Evolutionary conservation across 2,329 filamentous ascomycete genomes (phyloP).

Genomic region (Pyricularia grisea): DNA sequence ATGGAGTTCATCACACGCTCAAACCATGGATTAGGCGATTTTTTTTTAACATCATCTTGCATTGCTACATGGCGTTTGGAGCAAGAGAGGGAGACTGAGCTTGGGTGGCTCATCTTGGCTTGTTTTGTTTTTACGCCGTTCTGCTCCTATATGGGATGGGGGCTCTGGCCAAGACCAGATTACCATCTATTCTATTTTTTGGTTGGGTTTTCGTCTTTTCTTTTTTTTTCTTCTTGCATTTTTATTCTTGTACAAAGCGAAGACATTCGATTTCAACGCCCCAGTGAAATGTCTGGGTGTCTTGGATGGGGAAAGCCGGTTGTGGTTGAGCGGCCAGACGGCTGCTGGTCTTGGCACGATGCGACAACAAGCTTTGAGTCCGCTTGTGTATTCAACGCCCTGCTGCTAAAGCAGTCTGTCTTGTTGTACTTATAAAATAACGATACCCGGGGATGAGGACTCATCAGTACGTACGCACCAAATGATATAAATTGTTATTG

Average conservation of each 20-base stretch:
- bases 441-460: not conserved
- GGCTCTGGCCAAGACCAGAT: not conserved
- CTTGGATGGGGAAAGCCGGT: not conserved
- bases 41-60: not conserved
- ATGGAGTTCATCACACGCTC: not conserved
- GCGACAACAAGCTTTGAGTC: not conserved
- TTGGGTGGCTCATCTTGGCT: not conserved
- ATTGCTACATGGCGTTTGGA: constrained; percentile 2
- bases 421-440: not conserved
- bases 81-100: not conserved
- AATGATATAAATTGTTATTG: not conserved
- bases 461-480: not conserved
- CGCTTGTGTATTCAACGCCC: not conserved
- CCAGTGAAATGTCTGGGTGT: not conserved
- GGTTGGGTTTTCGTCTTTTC: no score
- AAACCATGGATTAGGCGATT: not conserved
- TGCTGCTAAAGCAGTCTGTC: not conserved
- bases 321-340: not conserved
- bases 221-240: not conserved
- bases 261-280: not conserved
- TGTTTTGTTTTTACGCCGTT: not conserved
- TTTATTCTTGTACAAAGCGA: not conserved
- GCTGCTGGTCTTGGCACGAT: not conserved
- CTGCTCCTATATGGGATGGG: not conserved
- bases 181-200: not conserved